phyloP scores from a whole-genome alignment of 345 rosid genomes.

The Nasturtium officinale region DNA sequence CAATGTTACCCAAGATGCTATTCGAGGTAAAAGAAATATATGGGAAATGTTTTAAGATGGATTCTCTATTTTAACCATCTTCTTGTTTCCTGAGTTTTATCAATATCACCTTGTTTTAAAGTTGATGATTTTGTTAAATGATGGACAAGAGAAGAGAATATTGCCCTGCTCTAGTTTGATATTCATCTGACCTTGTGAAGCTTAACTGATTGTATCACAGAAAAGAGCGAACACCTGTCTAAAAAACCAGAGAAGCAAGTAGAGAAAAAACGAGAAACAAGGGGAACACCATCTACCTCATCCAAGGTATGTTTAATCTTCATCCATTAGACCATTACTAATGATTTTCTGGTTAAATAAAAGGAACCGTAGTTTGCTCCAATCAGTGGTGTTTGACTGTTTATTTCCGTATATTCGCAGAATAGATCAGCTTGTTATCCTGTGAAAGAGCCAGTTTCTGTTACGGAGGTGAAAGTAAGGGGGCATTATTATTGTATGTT shows the following conservation, averaged over 20 bases:
- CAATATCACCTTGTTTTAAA: conserved; percentile 5
- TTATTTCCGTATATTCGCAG: conserved; percentile 45
- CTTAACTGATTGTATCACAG: conserved; percentile 47
- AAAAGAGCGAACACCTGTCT: conserved; percentile 44
- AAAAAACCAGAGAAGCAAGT: conserved; percentile 51
- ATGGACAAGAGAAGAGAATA: not conserved
- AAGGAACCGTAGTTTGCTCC: conserved; percentile 17
- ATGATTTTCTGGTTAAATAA: conserved; percentile 21
- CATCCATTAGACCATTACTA: not conserved
- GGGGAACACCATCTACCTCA: conserved; percentile 44
- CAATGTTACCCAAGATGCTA: conserved; percentile 36
- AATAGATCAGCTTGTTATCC: conserved; percentile 40
- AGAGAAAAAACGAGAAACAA: conserved; percentile 51
- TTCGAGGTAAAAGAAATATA: conserved; percentile 46
- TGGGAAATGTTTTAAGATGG: not conserved
- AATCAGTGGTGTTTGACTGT: conserved; percentile 20
- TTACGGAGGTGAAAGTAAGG: conserved; percentile 64
- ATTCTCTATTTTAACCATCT: not conserved
- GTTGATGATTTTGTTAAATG: not conserved
- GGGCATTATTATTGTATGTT: not conserved
- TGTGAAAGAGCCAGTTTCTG: conserved; percentile 47
- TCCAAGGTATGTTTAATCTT: conserved; percentile 51
- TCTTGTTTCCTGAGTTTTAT: conserved; percentile 5
- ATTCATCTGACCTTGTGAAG: conserved; percentile 32
- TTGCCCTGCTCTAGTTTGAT: conserved; percentile 8